These are phyloP conservation scores for Apiospora hydei DNA, from an alignment of 2,329 filamentous ascomycete genomes.

Conservation along the genomic window DNA sequence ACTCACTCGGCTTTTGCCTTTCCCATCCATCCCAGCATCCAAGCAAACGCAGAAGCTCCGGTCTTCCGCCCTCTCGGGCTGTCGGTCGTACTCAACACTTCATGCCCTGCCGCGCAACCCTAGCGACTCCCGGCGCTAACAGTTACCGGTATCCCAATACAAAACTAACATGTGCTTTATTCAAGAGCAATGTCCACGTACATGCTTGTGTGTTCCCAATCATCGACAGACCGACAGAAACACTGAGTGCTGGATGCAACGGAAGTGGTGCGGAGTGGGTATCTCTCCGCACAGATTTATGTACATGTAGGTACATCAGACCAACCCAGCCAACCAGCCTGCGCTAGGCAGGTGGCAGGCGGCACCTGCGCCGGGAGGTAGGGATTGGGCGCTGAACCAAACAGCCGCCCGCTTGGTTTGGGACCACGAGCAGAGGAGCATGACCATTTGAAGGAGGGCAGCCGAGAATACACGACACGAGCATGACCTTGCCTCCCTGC, in stretches of 20 bases:
- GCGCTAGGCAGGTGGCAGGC: constrained; percentile 1
- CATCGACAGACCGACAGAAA: not conserved
- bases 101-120: not conserved
- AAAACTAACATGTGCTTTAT: no score
- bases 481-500: not conserved
- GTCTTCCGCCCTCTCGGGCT: not conserved
- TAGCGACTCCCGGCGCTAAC: not conserved
- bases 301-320: not conserved
- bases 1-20: constrained; percentile 2
- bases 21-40: not conserved
- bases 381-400: constrained; percentile 4
- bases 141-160: not conserved
- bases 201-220: not conserved
- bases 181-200: not conserved
- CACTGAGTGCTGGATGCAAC: not conserved
- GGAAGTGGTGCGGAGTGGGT: not conserved
- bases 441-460: not conserved
- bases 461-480: constrained; percentile 1
- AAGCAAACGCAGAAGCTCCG: not conserved
- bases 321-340: not conserved
- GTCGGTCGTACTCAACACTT: not conserved
- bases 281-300: constrained; percentile 12
- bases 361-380: not conserved
- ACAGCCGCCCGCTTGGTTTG: not conserved
- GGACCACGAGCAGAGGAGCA: not conserved